These are phyloP conservation scores for Coffea canephora DNA, from an alignment of 257 asterid genomes.

Conservation along the genomic window DNA sequence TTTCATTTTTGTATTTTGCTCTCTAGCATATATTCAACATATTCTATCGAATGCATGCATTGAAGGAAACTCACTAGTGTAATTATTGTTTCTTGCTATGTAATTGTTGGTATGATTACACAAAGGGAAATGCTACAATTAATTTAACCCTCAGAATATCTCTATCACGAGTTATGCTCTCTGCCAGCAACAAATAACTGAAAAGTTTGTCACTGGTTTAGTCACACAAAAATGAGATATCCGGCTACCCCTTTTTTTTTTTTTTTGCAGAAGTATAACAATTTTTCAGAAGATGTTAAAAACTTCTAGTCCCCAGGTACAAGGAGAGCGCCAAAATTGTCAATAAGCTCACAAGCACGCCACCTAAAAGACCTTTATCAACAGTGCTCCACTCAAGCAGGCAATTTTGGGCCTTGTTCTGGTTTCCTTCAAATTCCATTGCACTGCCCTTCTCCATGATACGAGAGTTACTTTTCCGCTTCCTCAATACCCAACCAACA, in stretches of 20 bases:
- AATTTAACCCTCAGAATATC: constrained; percentile 5
- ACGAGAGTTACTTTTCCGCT: constrained; percentile 41
- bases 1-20: constrained; percentile 13
- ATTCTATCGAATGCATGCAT: constrained; percentile 26
- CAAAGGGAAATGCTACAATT: background rate
- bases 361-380: constrained; percentile 60
- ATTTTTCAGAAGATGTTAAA: constrained; percentile 10
- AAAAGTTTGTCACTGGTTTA: background rate
- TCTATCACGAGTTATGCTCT: background rate
- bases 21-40: constrained; percentile 13
- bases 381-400: constrained; percentile 42
- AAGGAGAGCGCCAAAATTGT: constrained; percentile 46
- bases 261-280: background rate
- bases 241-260: background rate
- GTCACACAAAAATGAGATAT: background rate
- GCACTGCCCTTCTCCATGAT: constrained; percentile 28
- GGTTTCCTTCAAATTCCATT: constrained; percentile 36
- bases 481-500: constrained; percentile 56
- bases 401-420: constrained; percentile 10
- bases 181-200: background rate
- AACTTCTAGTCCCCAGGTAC: constrained; percentile 37
- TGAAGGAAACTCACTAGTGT: constrained; percentile 14
- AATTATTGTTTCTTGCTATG: constrained; percentile 15
- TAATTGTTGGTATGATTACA: background rate
- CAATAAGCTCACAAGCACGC: constrained; percentile 54